phyloP scores from a whole-genome alignment of 2,329 filamentous ascomycete species.

The Mycocentrospora acerina region DNA sequence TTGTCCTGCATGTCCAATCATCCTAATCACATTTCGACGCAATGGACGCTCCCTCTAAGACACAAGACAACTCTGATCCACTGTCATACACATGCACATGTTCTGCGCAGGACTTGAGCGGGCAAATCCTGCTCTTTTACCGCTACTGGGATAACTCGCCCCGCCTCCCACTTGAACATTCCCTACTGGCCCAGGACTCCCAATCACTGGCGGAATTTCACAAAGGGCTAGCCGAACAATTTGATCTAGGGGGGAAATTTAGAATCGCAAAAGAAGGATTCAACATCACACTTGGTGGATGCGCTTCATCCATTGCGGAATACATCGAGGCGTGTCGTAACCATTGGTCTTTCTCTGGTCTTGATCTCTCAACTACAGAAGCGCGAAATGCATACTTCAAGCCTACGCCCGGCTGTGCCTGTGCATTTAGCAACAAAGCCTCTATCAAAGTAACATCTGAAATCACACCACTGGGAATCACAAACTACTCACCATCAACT shows the following conservation, averaged over 20 bases:
- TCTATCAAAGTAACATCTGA: constrained; percentile 20
- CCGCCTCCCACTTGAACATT: constrained; percentile 7
- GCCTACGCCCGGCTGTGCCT: constrained; percentile 23
- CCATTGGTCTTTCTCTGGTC: constrained; percentile 24
- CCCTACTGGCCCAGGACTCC: constrained; percentile 4
- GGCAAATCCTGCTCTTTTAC: constrained; percentile 23
- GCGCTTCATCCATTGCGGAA: constrained; percentile 5
- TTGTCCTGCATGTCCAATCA: too few species aligned
- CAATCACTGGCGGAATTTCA: constrained; percentile 17
- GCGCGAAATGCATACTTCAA: constrained; percentile 20
- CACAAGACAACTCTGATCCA: constrained; percentile 16
- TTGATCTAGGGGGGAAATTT: constrained; percentile 20
- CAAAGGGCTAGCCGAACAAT: constrained; percentile 5
- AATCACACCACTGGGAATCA: constrained; percentile 25
- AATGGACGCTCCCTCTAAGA: constrained; percentile 1
- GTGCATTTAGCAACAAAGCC: constrained; percentile 15
- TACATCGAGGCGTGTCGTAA: constrained; percentile 17
- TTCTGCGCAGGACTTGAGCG: constrained; percentile 10
- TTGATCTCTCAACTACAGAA: constrained; percentile 10
- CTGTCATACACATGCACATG: constrained; percentile 22
- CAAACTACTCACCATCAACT: constrained; percentile 21
- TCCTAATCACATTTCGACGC: background rate
- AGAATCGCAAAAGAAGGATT: constrained; percentile 24
- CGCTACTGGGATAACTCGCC: constrained; percentile 24
- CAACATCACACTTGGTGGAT: constrained; percentile 26